phyloP scores from a whole-genome alignment of 257 asterid genomes.

The Nicotiana paniculata region DNA sequence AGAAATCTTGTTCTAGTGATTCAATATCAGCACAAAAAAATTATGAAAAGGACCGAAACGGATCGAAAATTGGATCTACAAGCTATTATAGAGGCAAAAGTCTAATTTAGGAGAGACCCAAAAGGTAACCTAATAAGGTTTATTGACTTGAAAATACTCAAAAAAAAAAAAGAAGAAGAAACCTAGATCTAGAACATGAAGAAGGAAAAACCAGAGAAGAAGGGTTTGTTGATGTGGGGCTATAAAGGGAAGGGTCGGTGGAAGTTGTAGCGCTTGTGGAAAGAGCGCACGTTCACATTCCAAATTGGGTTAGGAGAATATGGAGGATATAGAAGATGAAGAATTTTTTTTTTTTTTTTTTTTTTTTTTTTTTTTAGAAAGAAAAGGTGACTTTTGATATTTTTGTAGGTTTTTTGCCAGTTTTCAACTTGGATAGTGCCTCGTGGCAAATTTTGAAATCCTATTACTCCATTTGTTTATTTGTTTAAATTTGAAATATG shows the following conservation, averaged over 20 bases:
- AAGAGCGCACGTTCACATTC: background rate
- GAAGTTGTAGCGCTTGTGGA: background rate
- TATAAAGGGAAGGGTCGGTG: background rate
- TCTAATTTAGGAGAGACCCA: background rate
- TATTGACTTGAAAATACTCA: background rate
- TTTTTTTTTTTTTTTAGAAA: background rate
- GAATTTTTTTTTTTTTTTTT: background rate
- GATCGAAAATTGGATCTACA: background rate
- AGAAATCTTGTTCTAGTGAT: background rate
- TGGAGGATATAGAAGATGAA: background rate
- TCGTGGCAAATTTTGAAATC: background rate
- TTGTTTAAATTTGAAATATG: background rate
- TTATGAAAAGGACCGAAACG: background rate
- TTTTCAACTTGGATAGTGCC: background rate
- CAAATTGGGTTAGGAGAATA: background rate
- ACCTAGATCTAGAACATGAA: background rate
- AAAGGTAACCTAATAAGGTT: background rate
- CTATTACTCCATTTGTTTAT: no score
- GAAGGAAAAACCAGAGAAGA: background rate
- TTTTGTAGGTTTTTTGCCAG: background rate
- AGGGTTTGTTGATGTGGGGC: background rate
- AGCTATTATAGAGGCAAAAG: background rate
- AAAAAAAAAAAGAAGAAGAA: background rate
- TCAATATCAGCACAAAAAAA: background rate
- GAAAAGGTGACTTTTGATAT: background rate